phyloP scores from a whole-genome alignment of 2,329 filamentous ascomycete genomes.

The Trichoderma asperellum region DNA sequence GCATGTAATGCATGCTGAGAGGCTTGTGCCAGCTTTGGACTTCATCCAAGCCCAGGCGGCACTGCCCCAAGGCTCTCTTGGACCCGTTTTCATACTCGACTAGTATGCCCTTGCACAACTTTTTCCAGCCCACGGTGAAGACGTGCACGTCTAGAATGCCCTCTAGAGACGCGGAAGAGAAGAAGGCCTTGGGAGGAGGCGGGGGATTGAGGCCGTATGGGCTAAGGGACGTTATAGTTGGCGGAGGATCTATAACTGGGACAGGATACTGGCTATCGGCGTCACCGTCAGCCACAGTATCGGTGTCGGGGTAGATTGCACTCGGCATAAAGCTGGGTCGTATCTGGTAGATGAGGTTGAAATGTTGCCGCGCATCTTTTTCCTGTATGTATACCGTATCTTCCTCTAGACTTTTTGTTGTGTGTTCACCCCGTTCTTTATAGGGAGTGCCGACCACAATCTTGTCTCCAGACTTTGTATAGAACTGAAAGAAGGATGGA shows the following conservation, averaged over 20 bases:
- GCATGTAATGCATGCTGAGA: not conserved
- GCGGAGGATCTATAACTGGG: not conserved
- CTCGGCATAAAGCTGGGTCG: too few relatives aligned
- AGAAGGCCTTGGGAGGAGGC: not conserved
- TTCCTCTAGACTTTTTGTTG: too few relatives aligned
- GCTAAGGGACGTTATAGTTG: not conserved
- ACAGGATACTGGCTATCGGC: not conserved
- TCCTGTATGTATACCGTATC: not conserved
- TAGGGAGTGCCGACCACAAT: not conserved
- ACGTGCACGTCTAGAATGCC: not conserved
- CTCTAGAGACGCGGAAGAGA: conserved; percentile 2
- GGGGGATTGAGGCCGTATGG: too few relatives aligned
- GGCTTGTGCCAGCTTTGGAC: conserved; percentile 8
- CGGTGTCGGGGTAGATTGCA: not conserved
- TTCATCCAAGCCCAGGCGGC: not conserved
- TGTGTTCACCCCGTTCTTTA: not conserved
- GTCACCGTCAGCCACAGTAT: not conserved
- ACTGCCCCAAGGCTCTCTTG: conserved; percentile 5
- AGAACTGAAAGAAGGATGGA: not conserved
- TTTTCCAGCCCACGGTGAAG: not conserved
- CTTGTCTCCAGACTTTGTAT: not conserved
- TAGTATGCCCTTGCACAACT: not conserved
- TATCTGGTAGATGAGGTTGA: not conserved
- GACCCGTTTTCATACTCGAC: conserved; percentile 4
- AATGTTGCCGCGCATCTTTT: not conserved